phyloP scores from a whole-genome alignment of 2,329 filamentous ascomycete genomes.

The Mariannaea sp. region DNA sequence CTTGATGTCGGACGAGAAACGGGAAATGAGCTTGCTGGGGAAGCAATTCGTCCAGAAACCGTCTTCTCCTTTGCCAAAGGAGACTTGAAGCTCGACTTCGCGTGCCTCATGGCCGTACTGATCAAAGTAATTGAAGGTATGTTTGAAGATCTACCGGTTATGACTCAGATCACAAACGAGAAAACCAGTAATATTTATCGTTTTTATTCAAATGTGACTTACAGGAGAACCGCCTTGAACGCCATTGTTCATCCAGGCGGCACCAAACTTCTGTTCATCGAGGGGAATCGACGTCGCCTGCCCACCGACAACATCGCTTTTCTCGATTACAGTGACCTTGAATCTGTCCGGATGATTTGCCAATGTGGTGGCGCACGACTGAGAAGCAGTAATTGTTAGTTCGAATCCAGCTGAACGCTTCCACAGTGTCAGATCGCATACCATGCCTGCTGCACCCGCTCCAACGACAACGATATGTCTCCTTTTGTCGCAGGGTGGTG shows the following conservation, averaged over 20 bases:
- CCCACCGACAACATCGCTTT: slow-evolving; percentile 61
- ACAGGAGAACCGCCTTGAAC: slow-evolving; percentile 62
- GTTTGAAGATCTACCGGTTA: slow-evolving; percentile 62
- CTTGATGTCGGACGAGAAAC: slow-evolving; percentile 54
- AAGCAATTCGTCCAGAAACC: slow-evolving; percentile 71
- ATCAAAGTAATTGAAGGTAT: slow-evolving; percentile 68
- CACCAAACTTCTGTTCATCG: slow-evolving; percentile 60
- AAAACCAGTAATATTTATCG: neutral
- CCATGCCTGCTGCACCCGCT: slow-evolving; percentile 67
- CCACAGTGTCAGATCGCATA: slow-evolving; percentile 27
- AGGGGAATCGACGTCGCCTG: slow-evolving; percentile 65
- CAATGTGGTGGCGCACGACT: slow-evolving; percentile 70
- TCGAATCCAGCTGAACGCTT: no score
- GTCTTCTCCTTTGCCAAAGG: slow-evolving; percentile 63
- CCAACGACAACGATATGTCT: slow-evolving; percentile 64
- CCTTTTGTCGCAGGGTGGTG: slow-evolving; percentile 15
- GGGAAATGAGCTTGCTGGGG: slow-evolving; percentile 60
- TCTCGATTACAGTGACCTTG: slow-evolving; percentile 66
- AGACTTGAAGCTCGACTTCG: slow-evolving; percentile 64
- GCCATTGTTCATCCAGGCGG: slow-evolving; percentile 65
- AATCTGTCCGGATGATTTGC: slow-evolving; percentile 69
- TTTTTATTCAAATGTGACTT: slow-evolving; percentile 1
- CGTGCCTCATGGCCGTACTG: slow-evolving; percentile 60
- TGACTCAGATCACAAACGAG: neutral
- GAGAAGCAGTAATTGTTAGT: slow-evolving; percentile 1